Conservation (phyloP, 1,284 basidiomycete species). For the Trichosporon asahii region DNA sequence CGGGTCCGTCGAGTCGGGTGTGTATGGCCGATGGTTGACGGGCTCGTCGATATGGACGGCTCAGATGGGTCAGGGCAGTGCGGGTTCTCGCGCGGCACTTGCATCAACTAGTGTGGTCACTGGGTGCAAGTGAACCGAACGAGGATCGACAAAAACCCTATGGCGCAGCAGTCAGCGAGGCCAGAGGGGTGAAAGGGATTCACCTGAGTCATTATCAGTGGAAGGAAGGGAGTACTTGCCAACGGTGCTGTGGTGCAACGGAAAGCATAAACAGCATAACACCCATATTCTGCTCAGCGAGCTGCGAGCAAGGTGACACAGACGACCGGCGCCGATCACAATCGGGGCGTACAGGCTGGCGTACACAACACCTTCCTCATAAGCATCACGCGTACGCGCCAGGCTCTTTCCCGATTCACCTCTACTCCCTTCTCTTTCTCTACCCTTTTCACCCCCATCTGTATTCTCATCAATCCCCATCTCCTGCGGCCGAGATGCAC, state of each 20-base stretch:
- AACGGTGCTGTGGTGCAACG: too few relatives aligned
- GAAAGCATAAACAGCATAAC: too few relatives aligned
- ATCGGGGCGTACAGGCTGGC: neutral
- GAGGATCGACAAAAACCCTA: neutral
- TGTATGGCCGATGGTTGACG: neutral
- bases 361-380: neutral
- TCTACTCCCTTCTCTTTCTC: neutral
- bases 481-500: slow-evolving; percentile 2
- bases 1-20: too few relatives aligned
- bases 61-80: too few relatives aligned
- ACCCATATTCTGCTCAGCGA: too few relatives aligned
- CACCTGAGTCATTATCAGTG: neutral
- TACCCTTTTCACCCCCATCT: neutral
- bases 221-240: neutral
- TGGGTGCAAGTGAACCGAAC: neutral
- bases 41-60: too few relatives aligned
- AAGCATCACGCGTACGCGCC: neutral
- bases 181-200: neutral
- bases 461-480: neutral
- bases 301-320: neutral
- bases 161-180: neutral
- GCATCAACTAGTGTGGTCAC: neutral
- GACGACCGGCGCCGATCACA: neutral
- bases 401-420: neutral
- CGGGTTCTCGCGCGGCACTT: too few relatives aligned